Evolutionary conservation across 805 yeast genomes (phyloP), one percentile per base, ranked within the genome.

Genomic region (Yamadazyma tumulicola): DNA sequence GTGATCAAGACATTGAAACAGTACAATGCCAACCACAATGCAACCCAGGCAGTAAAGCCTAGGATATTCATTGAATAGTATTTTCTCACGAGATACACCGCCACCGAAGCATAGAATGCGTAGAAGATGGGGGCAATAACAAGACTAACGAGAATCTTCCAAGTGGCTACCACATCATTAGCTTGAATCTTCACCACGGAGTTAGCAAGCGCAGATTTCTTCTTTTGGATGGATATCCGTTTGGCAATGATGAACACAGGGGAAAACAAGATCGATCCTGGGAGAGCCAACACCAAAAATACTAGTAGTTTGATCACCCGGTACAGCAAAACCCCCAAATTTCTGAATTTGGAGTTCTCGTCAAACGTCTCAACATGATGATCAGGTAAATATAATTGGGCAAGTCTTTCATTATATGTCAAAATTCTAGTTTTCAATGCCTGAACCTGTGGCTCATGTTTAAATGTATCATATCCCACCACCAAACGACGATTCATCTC

Each of bases 101-200:
- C 42, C 11, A 84, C 43, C 3, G 74, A 55, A 0, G 97, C 87
- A 61, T 93, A 93, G 38, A 84, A 67, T 23, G 79, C 76, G 65
- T 91, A 93, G 19, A 93, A 64, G 26, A 86, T 56, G 2, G 98
- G 98, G 0, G 97, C 94, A 35, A 86, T 63, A 4, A 91, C 94
- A 75, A 93, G 74, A 21, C 89, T 79, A 25, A 91, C 87, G 43
- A 93, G 67, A 30, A 93, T 81, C 59, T 93, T 93, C 98, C 98
- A 93, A 1, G 97, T 89, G 2, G 97, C 97, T 40, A 93, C 75
- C 17, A 93, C 97, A 58, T 93, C 98, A 38, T 79, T 82, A 12
- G 95, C 98, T 52, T 80, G 79, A 41, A 93, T 81, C 56, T 93
- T 93, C 15, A 93, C 98, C 0, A 88, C 74, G 0, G 97, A 88